Evolutionary conservation across 2,329 filamentous ascomycete genomes (phyloP).

Genomic region (Botryosphaeria dothidea): DNA sequence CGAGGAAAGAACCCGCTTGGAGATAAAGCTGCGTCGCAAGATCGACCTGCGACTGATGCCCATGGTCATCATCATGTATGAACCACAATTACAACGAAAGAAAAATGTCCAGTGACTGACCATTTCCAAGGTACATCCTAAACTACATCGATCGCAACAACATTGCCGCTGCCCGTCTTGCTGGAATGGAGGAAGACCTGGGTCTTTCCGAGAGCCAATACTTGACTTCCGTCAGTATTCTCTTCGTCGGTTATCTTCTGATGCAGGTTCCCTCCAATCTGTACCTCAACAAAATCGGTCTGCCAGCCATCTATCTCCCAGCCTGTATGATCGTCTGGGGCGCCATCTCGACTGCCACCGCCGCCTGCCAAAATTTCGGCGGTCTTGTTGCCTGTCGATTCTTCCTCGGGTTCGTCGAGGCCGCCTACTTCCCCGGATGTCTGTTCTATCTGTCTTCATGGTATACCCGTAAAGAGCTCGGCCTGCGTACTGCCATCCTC

Average conservation of each 20-base stretch:
- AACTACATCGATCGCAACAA: constrained; percentile 73
- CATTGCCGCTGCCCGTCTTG: constrained; percentile 65
- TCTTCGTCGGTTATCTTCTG: constrained; percentile 60
- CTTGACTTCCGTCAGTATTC: constrained; percentile 52
- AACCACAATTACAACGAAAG: neutral
- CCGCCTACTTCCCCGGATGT: constrained; percentile 57
- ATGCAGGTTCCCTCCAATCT: constrained; percentile 52
- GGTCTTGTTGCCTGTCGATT: constrained; percentile 52
- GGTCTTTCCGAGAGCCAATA: constrained; percentile 60
- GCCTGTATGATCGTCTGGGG: constrained; percentile 45
- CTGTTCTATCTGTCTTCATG: constrained; percentile 65
- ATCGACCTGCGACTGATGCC: constrained; percentile 69
- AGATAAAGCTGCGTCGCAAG: constrained; percentile 66
- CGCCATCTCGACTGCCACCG: constrained; percentile 40
- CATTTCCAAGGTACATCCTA: constrained; percentile 65
- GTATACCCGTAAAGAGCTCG: constrained; percentile 71
- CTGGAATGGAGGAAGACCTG: constrained; percentile 63
- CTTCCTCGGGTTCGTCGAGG: constrained; percentile 56
- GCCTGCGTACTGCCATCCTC: constrained; percentile 64
- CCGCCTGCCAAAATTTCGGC: constrained; percentile 45
- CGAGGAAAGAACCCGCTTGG: constrained; percentile 54
- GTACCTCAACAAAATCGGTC: constrained; percentile 43
- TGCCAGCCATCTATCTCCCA: constrained; percentile 43
- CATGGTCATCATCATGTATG: constrained; percentile 70
- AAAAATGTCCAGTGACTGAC: neutral